These are phyloP conservation scores for Hippophae gyantsensis DNA, from an alignment of 306 rosid genomes.

Conservation along the genomic window DNA sequence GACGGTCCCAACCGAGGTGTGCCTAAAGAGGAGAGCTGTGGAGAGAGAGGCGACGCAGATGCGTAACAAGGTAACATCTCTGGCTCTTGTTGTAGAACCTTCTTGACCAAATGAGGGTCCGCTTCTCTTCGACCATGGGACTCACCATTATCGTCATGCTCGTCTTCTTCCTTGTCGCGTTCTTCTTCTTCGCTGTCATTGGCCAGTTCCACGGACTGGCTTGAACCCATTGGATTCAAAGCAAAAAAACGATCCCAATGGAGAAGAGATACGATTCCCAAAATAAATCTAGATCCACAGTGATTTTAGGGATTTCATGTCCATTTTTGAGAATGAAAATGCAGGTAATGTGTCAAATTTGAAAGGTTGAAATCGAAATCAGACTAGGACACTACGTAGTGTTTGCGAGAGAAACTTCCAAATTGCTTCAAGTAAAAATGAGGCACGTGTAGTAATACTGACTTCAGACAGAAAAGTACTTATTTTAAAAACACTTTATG, in stretches of 20 bases:
- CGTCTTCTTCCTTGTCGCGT: conserved; percentile 32
- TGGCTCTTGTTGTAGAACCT: conserved; percentile 87
- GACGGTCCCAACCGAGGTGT: conserved; percentile 89
- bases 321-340: too few relatives aligned
- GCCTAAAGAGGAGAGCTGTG: conserved; percentile 82
- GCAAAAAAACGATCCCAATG: background rate
- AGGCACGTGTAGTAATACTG: too few relatives aligned
- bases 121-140: conserved; percentile 23
- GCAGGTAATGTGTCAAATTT: too few relatives aligned
- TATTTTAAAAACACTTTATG: too few relatives aligned
- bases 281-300: too few relatives aligned
- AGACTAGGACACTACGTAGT: too few relatives aligned
- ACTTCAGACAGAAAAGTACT: too few relatives aligned
- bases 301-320: too few relatives aligned
- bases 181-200: conserved; percentile 58
- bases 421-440: too few relatives aligned
- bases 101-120: conserved; percentile 48
- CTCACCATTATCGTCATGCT: conserved; percentile 26
- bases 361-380: too few relatives aligned
- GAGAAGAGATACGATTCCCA: too few relatives aligned
- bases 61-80: conserved; percentile 91
- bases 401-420: too few relatives aligned
- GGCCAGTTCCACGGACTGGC: conserved; percentile 48
- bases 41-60: conserved; percentile 91
- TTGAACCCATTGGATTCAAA: conserved; percentile 40